Evolutionary conservation across 305 asterid genomes (phyloP).

Genomic region (Salvia sclarea): DNA sequence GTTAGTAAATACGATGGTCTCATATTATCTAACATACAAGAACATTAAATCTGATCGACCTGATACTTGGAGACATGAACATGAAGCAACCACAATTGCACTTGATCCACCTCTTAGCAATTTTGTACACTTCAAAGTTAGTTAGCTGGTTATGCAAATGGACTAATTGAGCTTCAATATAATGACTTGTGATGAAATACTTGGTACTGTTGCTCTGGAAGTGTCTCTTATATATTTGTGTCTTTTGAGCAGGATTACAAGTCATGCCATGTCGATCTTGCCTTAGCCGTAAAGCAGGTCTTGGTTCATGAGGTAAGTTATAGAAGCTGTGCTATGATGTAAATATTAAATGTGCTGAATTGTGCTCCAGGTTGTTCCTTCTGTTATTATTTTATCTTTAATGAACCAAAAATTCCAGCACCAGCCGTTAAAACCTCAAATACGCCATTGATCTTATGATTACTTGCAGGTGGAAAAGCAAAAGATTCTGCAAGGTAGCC

Average conservation of each 20-base stretch:
- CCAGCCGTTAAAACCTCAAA: background rate
- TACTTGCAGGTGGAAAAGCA: constrained; percentile 79
- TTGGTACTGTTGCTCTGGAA: constrained; percentile 19
- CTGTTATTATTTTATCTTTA: background rate
- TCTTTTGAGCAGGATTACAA: constrained; percentile 61
- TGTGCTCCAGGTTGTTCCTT: background rate
- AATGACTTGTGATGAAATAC: background rate
- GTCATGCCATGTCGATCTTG: constrained; percentile 65
- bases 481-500: constrained; percentile 73
- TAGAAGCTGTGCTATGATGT: constrained; percentile 11
- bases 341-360: background rate
- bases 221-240: constrained; percentile 21
- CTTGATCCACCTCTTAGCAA: constrained; percentile 80
- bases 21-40: constrained; percentile 84
- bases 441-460: background rate
- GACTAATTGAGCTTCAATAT: constrained; percentile 13
- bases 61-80: constrained; percentile 50
- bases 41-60: constrained; percentile 57
- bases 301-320: constrained; percentile 85
- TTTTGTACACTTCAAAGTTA: constrained; percentile 73
- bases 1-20: constrained; percentile 78
- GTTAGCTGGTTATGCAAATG: constrained; percentile 29
- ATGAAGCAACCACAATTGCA: constrained; percentile 59
- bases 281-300: constrained; percentile 76
- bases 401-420: background rate